A percentile compares a stretch with the other conserved stretches of the same genome.
These are phyloP conservation scores for Nigrograna mackinnonii DNA, from an alignment of 2,329 filamentous ascomycete genomes.

Conservation along the genomic window DNA sequence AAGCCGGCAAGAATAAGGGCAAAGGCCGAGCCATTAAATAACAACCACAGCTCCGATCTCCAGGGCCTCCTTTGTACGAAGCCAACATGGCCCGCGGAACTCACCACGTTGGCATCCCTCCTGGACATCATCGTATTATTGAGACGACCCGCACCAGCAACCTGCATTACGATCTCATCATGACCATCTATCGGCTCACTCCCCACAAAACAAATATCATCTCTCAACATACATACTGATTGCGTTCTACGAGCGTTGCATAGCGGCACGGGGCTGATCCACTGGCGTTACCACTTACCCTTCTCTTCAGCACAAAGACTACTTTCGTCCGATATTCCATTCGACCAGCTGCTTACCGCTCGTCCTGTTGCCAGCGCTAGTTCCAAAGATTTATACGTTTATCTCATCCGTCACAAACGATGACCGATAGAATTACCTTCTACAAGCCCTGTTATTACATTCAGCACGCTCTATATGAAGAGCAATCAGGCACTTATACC, in stretches of 20 bases:
- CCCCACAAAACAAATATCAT: constrained; percentile 14
- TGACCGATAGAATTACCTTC: neutral
- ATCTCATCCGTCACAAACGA: neutral
- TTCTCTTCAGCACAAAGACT: constrained; percentile 3
- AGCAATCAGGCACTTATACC: neutral
- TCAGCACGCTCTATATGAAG: neutral
- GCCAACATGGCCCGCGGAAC: constrained; percentile 18
- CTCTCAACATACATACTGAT: constrained; percentile 18
- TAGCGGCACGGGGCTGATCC: constrained; percentile 31
- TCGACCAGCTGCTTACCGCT: neutral
- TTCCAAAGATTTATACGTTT: neutral
- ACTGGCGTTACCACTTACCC: constrained; percentile 30
- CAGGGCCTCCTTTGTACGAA: constrained; percentile 12
- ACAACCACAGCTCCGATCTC: constrained; percentile 27
- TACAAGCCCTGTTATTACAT: neutral
- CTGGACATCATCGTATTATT: constrained; percentile 30
- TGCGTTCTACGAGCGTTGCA: constrained; percentile 41
- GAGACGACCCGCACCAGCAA: constrained; percentile 31
- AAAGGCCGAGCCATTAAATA: constrained; percentile 41
- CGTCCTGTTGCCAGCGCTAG: neutral
- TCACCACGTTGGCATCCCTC: constrained; percentile 29
- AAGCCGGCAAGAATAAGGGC: constrained; percentile 52
- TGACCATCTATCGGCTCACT: constrained; percentile 34
- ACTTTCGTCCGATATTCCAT: constrained; percentile 4
- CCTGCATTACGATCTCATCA: constrained; percentile 34